Evolutionary conservation across 331 rosid species (phyloP).

Genomic region (Stylosanthes scabra): DNA sequence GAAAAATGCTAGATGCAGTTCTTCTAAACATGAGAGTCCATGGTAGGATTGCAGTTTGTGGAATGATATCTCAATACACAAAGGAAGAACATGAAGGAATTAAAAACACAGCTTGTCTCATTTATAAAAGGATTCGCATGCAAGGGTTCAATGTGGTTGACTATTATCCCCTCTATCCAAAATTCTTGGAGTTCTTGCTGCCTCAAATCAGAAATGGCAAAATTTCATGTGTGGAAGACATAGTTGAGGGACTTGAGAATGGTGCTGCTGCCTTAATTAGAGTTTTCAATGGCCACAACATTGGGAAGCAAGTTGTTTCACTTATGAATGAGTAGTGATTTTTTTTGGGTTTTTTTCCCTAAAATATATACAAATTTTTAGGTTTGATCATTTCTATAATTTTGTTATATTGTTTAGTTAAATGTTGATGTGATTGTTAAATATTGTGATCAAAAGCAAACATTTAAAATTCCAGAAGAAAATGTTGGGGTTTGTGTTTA

Average conservation of each 20-base stretch:
- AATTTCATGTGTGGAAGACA: conserved; percentile 45
- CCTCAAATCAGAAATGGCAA: conserved; percentile 39
- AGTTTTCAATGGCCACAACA: conserved; percentile 32
- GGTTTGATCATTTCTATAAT: no score
- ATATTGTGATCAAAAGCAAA: no score
- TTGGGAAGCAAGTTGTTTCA: conserved; percentile 45
- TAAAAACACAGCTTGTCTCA: conserved; percentile 18
- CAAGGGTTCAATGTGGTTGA: conserved; percentile 37
- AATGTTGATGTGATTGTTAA: no score
- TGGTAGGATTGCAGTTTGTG: conserved; percentile 39
- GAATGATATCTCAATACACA: conserved; percentile 45
- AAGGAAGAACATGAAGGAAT: conserved; percentile 37
- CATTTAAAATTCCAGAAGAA: no score
- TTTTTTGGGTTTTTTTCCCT: no score
- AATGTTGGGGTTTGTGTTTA: no score
- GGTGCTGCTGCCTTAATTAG: conserved; percentile 43
- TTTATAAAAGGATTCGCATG: conserved; percentile 36
- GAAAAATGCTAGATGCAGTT: conserved; percentile 47
- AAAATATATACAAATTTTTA: no score
- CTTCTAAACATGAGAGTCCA: conserved; percentile 39
- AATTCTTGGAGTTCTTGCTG: conserved; percentile 40
- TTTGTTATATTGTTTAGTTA: no score
- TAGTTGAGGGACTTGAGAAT: conserved; percentile 45
- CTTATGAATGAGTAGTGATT: not conserved
- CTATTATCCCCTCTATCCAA: conserved; percentile 36